phyloP scores from a whole-genome alignment of 306 rosid genomes.

The Pterocarpus macrocarpus region DNA sequence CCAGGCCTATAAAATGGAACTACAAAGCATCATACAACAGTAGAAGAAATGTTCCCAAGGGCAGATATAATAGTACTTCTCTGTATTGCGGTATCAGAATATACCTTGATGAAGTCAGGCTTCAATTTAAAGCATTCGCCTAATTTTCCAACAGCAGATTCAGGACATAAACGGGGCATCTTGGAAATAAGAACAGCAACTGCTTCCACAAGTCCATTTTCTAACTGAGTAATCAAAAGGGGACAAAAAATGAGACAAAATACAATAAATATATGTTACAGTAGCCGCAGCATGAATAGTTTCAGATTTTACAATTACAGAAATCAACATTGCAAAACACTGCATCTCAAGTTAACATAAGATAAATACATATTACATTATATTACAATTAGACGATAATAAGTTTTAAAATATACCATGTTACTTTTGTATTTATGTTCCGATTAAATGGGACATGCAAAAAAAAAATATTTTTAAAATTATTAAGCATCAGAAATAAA shows the following conservation, averaged over 20 bases:
- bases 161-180: conserved; percentile 84
- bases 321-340: conserved; percentile 11
- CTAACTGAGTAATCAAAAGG: conserved; percentile 63
- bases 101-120: conserved; percentile 90
- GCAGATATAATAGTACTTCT: neutral
- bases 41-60: conserved; percentile 23
- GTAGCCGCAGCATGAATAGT: conserved; percentile 24
- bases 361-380: too few relatives aligned
- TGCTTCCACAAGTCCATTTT: conserved; percentile 94
- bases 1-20: conserved; percentile 76
- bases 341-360: neutral
- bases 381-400: neutral
- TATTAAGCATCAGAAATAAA: too few relatives aligned
- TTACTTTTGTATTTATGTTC: too few relatives aligned
- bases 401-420: neutral
- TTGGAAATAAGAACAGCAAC: conserved; percentile 88
- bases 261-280: conserved; percentile 21
- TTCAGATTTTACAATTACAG: conserved; percentile 8
- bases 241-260: conserved; percentile 46
- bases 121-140: conserved; percentile 86
- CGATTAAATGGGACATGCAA: too few relatives aligned
- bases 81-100: conserved; percentile 11
- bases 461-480: too few relatives aligned
- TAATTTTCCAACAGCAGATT: conserved; percentile 66
- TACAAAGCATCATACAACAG: conserved; percentile 29